Base-by-base conservation (phyloP, 768 basidiomycete genomes). In the Chalciporus piperatus region DNA sequence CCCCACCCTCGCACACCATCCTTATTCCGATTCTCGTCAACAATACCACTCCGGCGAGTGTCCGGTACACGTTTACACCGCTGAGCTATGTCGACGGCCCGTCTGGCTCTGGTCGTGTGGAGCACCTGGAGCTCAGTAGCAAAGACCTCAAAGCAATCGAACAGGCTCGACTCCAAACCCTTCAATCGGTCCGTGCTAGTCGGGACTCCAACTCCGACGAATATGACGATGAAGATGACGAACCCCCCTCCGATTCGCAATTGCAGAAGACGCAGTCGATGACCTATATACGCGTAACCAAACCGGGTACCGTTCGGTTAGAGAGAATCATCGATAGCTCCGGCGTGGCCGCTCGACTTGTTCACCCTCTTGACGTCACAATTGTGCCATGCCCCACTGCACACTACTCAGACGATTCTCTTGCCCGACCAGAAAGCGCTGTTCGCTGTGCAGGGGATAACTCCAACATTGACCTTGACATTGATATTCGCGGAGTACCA, bases 21-120 rank as follows among this genome's bases (percentile, higher is more conserved):
- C 78, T 92, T 47, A 72, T 97, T 42, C 95, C 95, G 1, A 71
- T 97, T 30, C 76, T 95, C 41, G 79, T 97, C 67, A 97, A 98
- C 73, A 95, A 96, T 69, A 93, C 95, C 9, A 77, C 76, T n/a
- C 79, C 91, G 4, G 75, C 76, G 12, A 76, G 78, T 47, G 70
- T 97, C 45, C 79, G 76, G 50, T 97, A 95, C 64, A 84, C 84
- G 4, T 67, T 93, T 8, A 79, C 82, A 1, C 83, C 89, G 1
- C 76, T 94, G 22, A 83, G 74, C 10, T 71, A 74, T 51, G 73
- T 57, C 60, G 77, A 67, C 58, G 62, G 46, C 23, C 70, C 73
- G 22, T 65, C 68, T 9, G 69, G 72, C 8, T 62, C 74, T 19
- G 72, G 71, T 14, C 79, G 77, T 55, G 64, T 79, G 25, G 83